Percentiles rank a stretch among this genome's conserved stretches.
phyloP scores from a whole-genome alignment of 106 monocot species.

The Gastrodia elata region DNA sequence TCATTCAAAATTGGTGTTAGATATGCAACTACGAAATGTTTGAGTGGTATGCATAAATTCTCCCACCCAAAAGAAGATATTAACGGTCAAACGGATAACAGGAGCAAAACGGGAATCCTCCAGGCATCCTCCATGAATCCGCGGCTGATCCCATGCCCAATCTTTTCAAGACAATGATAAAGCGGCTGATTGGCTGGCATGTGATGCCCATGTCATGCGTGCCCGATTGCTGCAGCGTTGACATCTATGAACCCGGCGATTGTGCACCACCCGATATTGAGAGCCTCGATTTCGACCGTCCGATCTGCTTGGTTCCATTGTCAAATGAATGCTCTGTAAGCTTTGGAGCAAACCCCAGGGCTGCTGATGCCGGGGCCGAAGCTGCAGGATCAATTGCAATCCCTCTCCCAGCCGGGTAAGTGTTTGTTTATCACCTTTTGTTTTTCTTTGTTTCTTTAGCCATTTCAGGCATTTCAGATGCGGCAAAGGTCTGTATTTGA shows the following conservation, averaged over 20 bases:
- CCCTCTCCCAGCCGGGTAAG: constrained; percentile 74
- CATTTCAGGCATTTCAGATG: background rate
- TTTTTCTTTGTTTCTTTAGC: background rate
- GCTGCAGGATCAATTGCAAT: constrained; percentile 44
- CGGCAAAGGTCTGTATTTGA: background rate
- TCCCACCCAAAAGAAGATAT: background rate
- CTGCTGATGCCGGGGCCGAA: constrained; percentile 45
- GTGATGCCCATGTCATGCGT: constrained; percentile 61
- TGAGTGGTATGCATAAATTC: no score
- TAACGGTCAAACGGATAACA: constrained; percentile 15
- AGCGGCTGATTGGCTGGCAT: constrained; percentile 70
- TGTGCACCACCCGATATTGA: constrained; percentile 86
- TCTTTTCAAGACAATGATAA: constrained; percentile 77
- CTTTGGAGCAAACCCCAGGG: constrained; percentile 47
- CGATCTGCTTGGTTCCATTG: constrained; percentile 74
- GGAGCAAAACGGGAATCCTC: constrained; percentile 74
- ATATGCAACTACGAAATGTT: no score
- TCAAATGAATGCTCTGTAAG: constrained; percentile 69
- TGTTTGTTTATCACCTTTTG: background rate
- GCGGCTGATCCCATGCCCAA: constrained; percentile 58
- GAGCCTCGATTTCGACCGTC: constrained; percentile 78
- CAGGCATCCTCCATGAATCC: constrained; percentile 52
- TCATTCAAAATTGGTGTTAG: no score
- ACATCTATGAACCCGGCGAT: constrained; percentile 80
- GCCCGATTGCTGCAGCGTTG: constrained; percentile 83